phyloP scores from a whole-genome alignment of 2,329 filamentous ascomycete genomes.

The Phaeosphaeriaceae sp. region DNA sequence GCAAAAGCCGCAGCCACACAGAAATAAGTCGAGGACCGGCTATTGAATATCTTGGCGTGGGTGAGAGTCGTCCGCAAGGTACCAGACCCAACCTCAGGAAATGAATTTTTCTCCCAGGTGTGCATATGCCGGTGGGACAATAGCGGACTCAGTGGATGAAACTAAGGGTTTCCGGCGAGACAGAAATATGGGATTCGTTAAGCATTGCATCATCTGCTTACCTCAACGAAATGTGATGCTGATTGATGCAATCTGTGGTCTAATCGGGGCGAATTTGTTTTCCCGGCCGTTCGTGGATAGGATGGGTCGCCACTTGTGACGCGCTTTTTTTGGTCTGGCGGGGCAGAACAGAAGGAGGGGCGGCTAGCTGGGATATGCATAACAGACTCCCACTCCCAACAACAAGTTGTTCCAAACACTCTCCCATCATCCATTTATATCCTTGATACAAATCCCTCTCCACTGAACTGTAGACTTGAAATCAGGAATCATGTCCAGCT shows the following conservation, averaged over 20 bases:
- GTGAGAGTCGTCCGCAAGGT: conserved; percentile 24
- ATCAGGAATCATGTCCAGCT: conserved; percentile 71
- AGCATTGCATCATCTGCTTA: conserved; percentile 29
- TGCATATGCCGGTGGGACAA: conserved; percentile 18
- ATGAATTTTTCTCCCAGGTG: conserved; percentile 16
- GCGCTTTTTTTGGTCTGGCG: conserved; percentile 36
- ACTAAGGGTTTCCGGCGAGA: conserved; percentile 7
- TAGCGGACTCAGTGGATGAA: conserved; percentile 1
- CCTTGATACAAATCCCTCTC: conserved; percentile 4
- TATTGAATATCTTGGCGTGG: conserved; percentile 24
- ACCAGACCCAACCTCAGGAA: conserved; percentile 2
- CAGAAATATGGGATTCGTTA: conserved; percentile 12
- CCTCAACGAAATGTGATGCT: conserved; percentile 24
- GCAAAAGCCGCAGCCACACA: conserved; percentile 17
- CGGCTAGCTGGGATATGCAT: conserved; percentile 6
- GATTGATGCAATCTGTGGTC: conserved; percentile 32
- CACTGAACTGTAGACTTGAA: conserved; percentile 3
- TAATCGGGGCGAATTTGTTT: conserved; percentile 14
- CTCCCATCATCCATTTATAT: conserved; percentile 7
- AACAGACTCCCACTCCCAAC: conserved; percentile 20
- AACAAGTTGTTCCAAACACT: conserved; percentile 23
- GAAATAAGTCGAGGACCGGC: conserved; percentile 6
- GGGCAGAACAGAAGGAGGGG: conserved; percentile 32
- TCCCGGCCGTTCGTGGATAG: conserved; percentile 25
- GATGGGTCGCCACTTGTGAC: conserved; percentile 42